Base-by-base conservation (phyloP, 371 early-diverging fungal genomes). In the Mortierella sp. region DNA sequence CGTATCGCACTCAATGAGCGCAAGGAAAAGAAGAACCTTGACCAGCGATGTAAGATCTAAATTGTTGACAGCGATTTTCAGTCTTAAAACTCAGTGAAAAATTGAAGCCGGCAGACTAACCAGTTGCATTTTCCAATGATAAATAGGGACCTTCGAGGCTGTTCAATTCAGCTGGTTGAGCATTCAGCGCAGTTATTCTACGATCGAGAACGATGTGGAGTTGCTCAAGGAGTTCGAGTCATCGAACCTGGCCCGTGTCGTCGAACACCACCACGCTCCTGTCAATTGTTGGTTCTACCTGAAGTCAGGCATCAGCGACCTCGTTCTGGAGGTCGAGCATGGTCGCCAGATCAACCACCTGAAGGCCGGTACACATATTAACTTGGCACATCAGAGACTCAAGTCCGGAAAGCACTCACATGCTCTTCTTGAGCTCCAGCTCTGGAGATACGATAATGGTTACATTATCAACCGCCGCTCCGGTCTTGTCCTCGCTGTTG, bases 391-490 rank as follows among this genome's bases (percentile, higher is more conserved):
- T 46, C 75, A 73, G 60, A 66, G 27, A 28, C 58, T 67, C 46
- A 73, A 63, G 68, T 67, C 75, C 47, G 68, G 75, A 41, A 73
- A 73, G 68, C 59, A 73, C 28, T 73, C 73, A 6, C 73, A 73
- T 41, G 67, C 73, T 39, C 68, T 66, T 37, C 55, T 73, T 4
- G 73, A 73, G 56, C 68, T 73, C 49, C 87, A 87, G 61, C 72
- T 87, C 14, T 85, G 87, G 87, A 78, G 84, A 28, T 85, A 61
- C 64, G 60, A 78, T 24, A 65, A 84, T 46, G 86, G 83, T 31
- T 79, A 69, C 55, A 64, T 87, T 19, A 64, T 83, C 32, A 87
- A 87, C 59, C 78, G 73, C 67, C 73, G 73, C 67, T 59, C 67
- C 23, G 68, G 68, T 0, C 73, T 67, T 23, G 68, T 55, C 7